Percentiles rank a stretch among this genome's conserved stretches.
Evolutionary conservation across 441 rosid genomes (phyloP).

Genomic region (Dalechampia spathulata): DNA sequence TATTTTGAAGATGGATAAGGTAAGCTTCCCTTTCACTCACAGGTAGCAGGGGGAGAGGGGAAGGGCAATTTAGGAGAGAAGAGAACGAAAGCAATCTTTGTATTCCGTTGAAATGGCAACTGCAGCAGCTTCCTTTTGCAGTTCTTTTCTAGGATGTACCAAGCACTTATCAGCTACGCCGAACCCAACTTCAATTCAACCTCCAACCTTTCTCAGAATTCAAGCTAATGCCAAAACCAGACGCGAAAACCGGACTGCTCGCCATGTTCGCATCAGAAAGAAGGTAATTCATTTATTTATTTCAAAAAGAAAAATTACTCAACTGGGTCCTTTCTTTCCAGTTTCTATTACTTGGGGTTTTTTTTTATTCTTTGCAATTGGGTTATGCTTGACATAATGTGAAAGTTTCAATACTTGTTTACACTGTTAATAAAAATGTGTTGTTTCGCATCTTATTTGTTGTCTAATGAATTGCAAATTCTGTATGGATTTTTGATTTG

Average conservation of each 20-base stretch:
- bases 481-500: too few relatives aligned
- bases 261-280: constrained; percentile 80
- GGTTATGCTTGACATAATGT: neutral
- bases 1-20: too few relatives aligned
- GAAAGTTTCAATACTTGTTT: too few relatives aligned
- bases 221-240: constrained; percentile 62
- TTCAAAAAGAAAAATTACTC: neutral
- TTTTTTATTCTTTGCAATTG: neutral
- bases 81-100: neutral
- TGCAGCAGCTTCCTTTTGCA: constrained; percentile 13
- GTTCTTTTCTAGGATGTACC: constrained; percentile 8
- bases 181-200: constrained; percentile 9
- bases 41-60: too few relatives aligned
- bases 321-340: neutral
- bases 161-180: constrained; percentile 13
- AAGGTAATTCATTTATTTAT: constrained; percentile 35
- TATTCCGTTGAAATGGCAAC: constrained; percentile 6
- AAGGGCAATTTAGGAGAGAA: neutral
- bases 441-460: too few relatives aligned
- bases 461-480: neutral
- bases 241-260: constrained; percentile 65
- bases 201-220: constrained; percentile 22
- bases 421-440: too few relatives aligned
- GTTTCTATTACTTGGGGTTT: neutral
- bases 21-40: too few relatives aligned